Base-by-base conservation (phyloP, 2,329 filamentous ascomycete species). In the Talaromyces piceae region DNA sequence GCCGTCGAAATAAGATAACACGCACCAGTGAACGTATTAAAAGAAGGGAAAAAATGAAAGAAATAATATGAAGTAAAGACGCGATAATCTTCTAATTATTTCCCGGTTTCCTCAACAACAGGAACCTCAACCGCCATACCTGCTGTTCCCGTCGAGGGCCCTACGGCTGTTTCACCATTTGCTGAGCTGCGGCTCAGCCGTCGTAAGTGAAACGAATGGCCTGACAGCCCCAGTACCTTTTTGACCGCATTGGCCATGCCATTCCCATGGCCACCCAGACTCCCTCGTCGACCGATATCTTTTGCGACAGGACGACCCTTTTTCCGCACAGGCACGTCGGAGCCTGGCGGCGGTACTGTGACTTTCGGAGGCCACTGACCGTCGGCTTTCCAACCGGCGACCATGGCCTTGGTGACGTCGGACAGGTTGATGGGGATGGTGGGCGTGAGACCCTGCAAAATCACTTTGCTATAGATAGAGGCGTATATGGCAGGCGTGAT, bases 381-480 rank as follows among this genome's bases (percentile, higher is more conserved):
- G 61, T 93, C 88, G 37, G 88, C 79, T 68, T 94, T 95, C 91
- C 91, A 96, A 41, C 91, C 91, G 25, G 86, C 78, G 1, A 97
- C 90, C 57, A 91, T 87, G 11, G 88, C 82, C 8, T 82, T 79
- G 20, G 88, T 82, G 73, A 96, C 84, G 60, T 95, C 88, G 26
- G 78, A 73, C 0, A 97, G 79, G 60, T 95, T 96, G 62, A 96
- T 86, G 3, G 91, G 91, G 13, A 94, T 88, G 1, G 86, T 85
- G 0, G 91, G 91, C 2, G 89, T 88, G 57, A 93, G 79, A 31
- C 78, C 80, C 61, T 91, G 84, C 1, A 90, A 67, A 39, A 96
- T 83, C 47, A 95, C 86, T 70, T 95, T 95, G 64, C 87, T 86
- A 73, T 95, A 96, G 51, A 97, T 88, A 44, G 86, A 87, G 0